These are phyloP conservation scores for Penicillium corylophilum DNA, from an alignment of 2,329 filamentous ascomycete species.

Conservation along the genomic window DNA sequence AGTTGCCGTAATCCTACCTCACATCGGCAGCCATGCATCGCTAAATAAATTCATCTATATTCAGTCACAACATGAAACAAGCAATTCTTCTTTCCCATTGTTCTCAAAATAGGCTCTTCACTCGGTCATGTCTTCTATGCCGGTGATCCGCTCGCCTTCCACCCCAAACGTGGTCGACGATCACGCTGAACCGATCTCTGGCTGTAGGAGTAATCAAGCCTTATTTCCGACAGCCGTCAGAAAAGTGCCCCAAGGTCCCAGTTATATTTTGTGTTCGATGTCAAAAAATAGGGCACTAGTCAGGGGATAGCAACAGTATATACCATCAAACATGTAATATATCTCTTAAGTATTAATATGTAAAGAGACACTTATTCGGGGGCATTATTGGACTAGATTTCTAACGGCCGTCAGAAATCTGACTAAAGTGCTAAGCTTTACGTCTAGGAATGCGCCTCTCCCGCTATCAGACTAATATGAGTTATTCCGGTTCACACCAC, in stretches of 20 bases:
- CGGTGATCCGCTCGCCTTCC: too few species aligned
- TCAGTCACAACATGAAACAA: too few species aligned
- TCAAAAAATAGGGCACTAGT: not conserved
- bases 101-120: too few species aligned
- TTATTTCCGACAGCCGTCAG: too few species aligned
- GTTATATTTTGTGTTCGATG: not conserved
- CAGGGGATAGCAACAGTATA: not conserved
- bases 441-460: not conserved
- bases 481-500: not conserved
- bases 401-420: not conserved
- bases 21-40: too few species aligned
- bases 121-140: too few species aligned
- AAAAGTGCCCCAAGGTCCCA: not conserved
- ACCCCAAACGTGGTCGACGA: too few species aligned
- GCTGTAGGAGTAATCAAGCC: too few species aligned
- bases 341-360: not conserved
- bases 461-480: not conserved
- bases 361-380: not conserved
- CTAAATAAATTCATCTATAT: too few species aligned
- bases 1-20: too few species aligned
- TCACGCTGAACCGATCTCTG: too few species aligned
- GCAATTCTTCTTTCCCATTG: too few species aligned
- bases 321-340: not conserved
- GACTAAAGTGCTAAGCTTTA: not conserved
- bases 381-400: not conserved